phyloP scores from a whole-genome alignment of 1,139 yeast species.

The Meyerozyma smithsonii region DNA sequence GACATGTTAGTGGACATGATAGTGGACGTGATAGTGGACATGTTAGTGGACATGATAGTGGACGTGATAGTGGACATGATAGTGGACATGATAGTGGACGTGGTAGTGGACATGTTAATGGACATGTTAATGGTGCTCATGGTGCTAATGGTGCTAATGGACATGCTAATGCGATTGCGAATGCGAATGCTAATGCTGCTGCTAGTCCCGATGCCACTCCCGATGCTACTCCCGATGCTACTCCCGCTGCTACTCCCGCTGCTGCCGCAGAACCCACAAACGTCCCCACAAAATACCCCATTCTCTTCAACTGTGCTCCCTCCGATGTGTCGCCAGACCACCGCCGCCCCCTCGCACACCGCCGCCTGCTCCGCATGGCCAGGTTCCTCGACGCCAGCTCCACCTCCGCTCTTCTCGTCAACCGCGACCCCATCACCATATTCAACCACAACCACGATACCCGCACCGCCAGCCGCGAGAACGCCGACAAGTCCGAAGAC shows the following conservation, averaged over 20 bases:
- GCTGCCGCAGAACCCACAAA: neutral
- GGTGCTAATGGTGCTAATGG: too few species aligned
- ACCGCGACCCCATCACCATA: constrained; percentile 1
- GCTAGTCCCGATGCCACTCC: too few species aligned
- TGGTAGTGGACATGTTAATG: too few species aligned
- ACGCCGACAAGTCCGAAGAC: neutral
- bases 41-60: too few species aligned
- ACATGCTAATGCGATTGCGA: too few species aligned
- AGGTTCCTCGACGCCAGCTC: neutral
- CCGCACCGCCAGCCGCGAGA: neutral
- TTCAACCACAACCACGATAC: neutral
- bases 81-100: too few species aligned
- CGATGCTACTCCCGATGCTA: too few species aligned
- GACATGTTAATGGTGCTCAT: too few species aligned
- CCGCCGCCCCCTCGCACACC: neutral
- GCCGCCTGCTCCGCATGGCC: neutral
- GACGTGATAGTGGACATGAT: too few species aligned
- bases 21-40: too few species aligned
- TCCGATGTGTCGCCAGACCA: neutral
- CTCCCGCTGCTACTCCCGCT: neutral
- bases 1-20: too few species aligned
- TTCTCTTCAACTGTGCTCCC: neutral
- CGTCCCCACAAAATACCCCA: constrained; percentile 1
- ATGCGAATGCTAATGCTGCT: too few species aligned
- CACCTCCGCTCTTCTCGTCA: neutral